phyloP scores from a whole-genome alignment of 306 rosid species.

The Quercus agrifolia region DNA sequence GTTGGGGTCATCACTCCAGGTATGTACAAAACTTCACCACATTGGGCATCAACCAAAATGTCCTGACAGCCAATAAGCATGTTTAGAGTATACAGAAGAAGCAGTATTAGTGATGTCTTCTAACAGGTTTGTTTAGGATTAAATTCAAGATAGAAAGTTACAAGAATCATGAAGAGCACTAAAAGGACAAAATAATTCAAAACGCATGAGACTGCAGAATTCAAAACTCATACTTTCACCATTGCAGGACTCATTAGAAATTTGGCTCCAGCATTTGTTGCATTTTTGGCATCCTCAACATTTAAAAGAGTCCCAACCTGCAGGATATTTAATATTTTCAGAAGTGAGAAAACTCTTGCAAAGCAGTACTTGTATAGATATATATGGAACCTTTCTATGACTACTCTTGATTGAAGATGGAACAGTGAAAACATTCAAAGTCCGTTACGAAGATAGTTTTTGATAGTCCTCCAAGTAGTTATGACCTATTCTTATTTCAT shows the following conservation, averaged over 20 bases:
- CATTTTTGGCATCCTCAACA: constrained; percentile 71
- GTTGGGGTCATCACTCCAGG: constrained; percentile 98
- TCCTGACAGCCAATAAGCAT: constrained; percentile 44
- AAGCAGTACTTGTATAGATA: neutral
- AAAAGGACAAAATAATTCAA: neutral
- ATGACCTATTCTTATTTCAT: neutral
- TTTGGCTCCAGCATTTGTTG: constrained; percentile 79
- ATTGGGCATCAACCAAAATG: constrained; percentile 43
- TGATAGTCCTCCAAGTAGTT: neutral
- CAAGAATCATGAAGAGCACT: constrained; percentile 1
- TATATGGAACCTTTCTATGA: neutral
- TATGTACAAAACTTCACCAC: constrained; percentile 60
- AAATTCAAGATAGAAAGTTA: neutral
- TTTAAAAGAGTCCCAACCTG: constrained; percentile 92
- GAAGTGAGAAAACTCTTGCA: constrained; percentile 21
- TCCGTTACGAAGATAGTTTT: neutral
- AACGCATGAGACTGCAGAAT: neutral
- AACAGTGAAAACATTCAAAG: neutral
- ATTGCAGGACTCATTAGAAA: constrained; percentile 85
- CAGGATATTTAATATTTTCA: constrained; percentile 23
- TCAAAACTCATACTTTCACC: constrained; percentile 52
- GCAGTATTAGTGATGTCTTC: neutral
- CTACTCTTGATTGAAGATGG: neutral
- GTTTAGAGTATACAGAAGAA: neutral
- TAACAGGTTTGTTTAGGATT: neutral